Conservation (phyloP, 2,329 filamentous ascomycete genomes). For the Colletotrichum sp. region DNA sequence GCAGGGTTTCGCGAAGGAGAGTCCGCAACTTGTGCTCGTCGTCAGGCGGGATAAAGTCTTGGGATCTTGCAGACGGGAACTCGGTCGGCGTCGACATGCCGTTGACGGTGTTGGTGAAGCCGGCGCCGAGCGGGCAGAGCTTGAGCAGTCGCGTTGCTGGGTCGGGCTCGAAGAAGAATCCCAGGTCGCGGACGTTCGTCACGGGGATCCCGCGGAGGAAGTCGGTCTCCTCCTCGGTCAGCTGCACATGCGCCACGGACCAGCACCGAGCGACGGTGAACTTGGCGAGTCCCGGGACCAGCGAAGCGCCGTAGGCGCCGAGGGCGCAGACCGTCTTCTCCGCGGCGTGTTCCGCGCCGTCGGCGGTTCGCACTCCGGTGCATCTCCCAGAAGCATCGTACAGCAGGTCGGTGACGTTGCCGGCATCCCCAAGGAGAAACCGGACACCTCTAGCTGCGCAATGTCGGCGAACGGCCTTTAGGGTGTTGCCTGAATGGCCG, state of each 20-base stretch:
- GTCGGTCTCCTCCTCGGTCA: conserved; percentile 58
- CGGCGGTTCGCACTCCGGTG: not conserved
- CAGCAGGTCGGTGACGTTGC: not conserved
- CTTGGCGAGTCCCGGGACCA: conserved; percentile 52
- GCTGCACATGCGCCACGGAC: conserved; percentile 64
- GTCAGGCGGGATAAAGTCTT: conserved; percentile 50
- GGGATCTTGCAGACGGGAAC: conserved; percentile 35
- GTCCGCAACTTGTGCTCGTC: conserved; percentile 58
- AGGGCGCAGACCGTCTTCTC: conserved; percentile 47
- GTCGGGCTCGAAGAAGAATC: conserved; percentile 71
- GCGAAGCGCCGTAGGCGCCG: conserved; percentile 51
- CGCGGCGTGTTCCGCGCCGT: conserved; percentile 16
- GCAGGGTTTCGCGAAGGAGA: conserved; percentile 56
- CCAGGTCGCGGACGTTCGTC: conserved; percentile 64
- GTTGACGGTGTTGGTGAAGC: conserved; percentile 51
- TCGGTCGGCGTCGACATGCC: conserved; percentile 7
- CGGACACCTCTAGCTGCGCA: conserved; percentile 41
- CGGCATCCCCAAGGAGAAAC: conserved; percentile 33
- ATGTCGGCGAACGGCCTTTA: conserved; percentile 50
- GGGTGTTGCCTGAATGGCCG: conserved; percentile 57
- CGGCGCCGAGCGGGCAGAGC: conserved; percentile 63
- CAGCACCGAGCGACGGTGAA: conserved; percentile 62
- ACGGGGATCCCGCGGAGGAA: conserved; percentile 63
- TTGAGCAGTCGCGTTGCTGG: conserved; percentile 62
- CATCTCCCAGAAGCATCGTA: not conserved